A percentile compares a stretch with the other conserved stretches of the same genome.
phyloP scores from a whole-genome alignment of 164 flowering plant species.

The Tetracentron sinense region DNA sequence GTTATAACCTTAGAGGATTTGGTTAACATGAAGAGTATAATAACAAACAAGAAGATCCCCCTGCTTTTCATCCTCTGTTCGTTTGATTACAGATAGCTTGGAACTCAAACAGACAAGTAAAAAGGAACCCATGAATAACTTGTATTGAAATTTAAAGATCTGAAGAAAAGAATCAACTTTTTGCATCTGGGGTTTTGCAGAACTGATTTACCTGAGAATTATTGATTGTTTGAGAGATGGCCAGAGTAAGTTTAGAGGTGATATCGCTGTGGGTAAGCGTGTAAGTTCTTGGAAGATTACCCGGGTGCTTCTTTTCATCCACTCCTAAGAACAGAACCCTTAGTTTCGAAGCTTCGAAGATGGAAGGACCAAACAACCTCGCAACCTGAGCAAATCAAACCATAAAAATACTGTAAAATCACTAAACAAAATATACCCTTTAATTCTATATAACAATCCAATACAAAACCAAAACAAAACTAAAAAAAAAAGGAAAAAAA shows the following conservation, averaged over 20 bases:
- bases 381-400: slow-evolving; percentile 48
- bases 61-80: too few species aligned
- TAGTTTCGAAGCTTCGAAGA: slow-evolving; percentile 88
- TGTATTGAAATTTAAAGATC: not conserved
- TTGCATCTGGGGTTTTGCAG: not conserved
- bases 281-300: slow-evolving; percentile 78
- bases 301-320: slow-evolving; percentile 81
- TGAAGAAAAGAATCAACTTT: not conserved
- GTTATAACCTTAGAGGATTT: too few species aligned
- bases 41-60: too few species aligned
- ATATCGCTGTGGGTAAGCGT: slow-evolving; percentile 90
- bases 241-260: slow-evolving; percentile 79
- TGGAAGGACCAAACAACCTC: slow-evolving; percentile 84
- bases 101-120: not conserved
- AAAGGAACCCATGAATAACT: not conserved
- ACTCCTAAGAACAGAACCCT: slow-evolving; percentile 74
- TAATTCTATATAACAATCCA: not conserved
- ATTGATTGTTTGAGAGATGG: slow-evolving; percentile 82
- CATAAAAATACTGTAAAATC: not conserved
- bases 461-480: too few species aligned
- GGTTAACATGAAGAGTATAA: too few species aligned
- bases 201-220: slow-evolving; percentile 65
- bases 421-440: slow-evolving; percentile 1
- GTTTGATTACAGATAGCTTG: too few species aligned
- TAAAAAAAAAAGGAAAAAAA: not conserved